These are phyloP conservation scores for Acarospora socialis DNA, from an alignment of 2,329 filamentous ascomycete species.

Conservation along the genomic window DNA sequence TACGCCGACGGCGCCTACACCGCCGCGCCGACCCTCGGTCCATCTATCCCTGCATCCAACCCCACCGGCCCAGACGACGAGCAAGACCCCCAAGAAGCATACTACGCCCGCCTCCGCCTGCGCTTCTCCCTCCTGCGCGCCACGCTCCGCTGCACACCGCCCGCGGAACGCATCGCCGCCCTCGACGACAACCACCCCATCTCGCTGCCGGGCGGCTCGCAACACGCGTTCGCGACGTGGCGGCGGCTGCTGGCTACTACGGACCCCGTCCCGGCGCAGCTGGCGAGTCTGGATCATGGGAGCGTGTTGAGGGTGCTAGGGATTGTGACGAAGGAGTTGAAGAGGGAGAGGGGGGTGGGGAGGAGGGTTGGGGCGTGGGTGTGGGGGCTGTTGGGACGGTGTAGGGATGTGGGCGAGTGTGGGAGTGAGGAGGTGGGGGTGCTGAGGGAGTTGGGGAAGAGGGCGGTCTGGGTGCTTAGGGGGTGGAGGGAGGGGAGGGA, in stretches of 20 bases:
- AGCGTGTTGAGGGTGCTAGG: slow-evolving; percentile 38
- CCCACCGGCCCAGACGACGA: slow-evolving; percentile 20
- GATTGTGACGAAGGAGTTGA: slow-evolving; percentile 49
- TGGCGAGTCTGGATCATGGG: slow-evolving; percentile 42
- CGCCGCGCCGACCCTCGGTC: slow-evolving; percentile 36
- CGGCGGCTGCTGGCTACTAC: slow-evolving; percentile 24
- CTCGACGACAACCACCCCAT: slow-evolving; percentile 40
- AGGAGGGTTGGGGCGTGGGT: slow-evolving; percentile 65
- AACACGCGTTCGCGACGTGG: slow-evolving; percentile 43
- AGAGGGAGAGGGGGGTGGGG: slow-evolving; percentile 45
- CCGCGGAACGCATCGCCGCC: slow-evolving; percentile 32
- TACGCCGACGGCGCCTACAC: slow-evolving; percentile 72
- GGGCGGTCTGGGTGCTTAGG: slow-evolving; percentile 48
- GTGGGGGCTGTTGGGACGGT: slow-evolving; percentile 65
- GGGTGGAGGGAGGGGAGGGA: slow-evolving; percentile 38
- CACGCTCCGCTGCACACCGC: slow-evolving; percentile 43
- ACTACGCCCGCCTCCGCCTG: slow-evolving; percentile 50
- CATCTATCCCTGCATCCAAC: slow-evolving; percentile 26
- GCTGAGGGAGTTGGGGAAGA: slow-evolving; percentile 65
- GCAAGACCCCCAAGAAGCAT: slow-evolving; percentile 46
- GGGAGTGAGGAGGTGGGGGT: slow-evolving; percentile 60
- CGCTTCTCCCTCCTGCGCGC: slow-evolving; percentile 53
- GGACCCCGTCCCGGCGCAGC: slow-evolving; percentile 34
- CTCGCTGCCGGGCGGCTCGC: slow-evolving; percentile 39
- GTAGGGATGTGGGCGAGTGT: slow-evolving; percentile 61